A percentile compares a stretch with the other conserved stretches of the same genome.
These are phyloP conservation scores for Ogataea angusta DNA, from an alignment of 805 yeast genomes.

Conservation along the genomic window DNA sequence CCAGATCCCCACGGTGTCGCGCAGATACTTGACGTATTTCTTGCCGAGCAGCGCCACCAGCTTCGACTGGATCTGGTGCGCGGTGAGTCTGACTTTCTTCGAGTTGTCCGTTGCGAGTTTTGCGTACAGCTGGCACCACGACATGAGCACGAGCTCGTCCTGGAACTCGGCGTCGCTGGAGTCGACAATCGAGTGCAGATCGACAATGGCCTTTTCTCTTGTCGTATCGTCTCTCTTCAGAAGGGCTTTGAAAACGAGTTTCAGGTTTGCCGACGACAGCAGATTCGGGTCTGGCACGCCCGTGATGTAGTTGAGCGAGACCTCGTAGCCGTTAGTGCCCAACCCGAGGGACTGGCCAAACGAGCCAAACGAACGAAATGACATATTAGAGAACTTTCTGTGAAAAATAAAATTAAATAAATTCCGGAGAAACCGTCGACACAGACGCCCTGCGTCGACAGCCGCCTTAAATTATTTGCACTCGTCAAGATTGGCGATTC, in stretches of 20 bases:
- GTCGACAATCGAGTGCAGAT: constrained; percentile 39
- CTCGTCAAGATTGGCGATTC: constrained; percentile 2
- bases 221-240: constrained; percentile 82
- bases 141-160: constrained; percentile 55
- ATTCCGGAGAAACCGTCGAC: constrained; percentile 2
- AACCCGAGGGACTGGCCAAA: constrained; percentile 23
- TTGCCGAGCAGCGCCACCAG: constrained; percentile 52
- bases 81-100: constrained; percentile 53
- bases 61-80: constrained; percentile 65
- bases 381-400: constrained; percentile 9
- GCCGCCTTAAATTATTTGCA: neutral
- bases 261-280: constrained; percentile 43
- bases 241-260: constrained; percentile 69
- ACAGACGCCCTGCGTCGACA: neutral
- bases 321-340: constrained; percentile 43
- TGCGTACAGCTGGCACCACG: constrained; percentile 81
- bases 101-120: constrained; percentile 73
- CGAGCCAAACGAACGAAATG: constrained; percentile 18
- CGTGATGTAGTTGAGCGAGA: constrained; percentile 70
- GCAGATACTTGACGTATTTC: constrained; percentile 59
- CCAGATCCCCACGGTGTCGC: constrained; percentile 72
- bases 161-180: constrained; percentile 27
- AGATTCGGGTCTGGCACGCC: constrained; percentile 71
- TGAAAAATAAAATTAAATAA: neutral
- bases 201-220: constrained; percentile 71